Conservation (phyloP, 352 stramenopile genomes). For the Thraustochytrium sp. region DNA sequence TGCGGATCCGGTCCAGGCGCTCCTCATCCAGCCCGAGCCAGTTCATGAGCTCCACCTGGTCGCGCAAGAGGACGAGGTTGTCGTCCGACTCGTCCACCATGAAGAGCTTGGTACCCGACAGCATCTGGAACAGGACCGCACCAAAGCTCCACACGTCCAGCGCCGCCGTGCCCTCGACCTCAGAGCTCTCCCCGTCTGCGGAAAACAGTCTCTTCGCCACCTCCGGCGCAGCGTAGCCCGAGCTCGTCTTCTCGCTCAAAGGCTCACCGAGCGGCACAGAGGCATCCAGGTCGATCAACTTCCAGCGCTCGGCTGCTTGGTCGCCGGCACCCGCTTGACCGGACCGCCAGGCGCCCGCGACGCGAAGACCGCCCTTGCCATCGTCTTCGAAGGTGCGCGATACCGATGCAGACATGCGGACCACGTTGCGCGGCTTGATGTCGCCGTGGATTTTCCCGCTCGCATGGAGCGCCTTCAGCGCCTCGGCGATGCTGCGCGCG, state of each 20-base stretch:
- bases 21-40: slow-evolving; percentile 17
- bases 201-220: neutral
- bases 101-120: slow-evolving; percentile 13
- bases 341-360: neutral
- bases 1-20: neutral
- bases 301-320: neutral
- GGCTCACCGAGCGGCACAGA: neutral
- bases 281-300: slow-evolving; percentile 30
- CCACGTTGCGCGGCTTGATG: slow-evolving; percentile 34
- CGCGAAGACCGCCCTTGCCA: neutral
- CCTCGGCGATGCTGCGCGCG: neutral
- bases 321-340: neutral
- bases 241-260: neutral
- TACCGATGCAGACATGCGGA: neutral
- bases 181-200: neutral
- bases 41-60: slow-evolving; percentile 29
- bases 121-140: slow-evolving; percentile 12
- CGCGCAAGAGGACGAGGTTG: neutral
- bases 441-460: neutral
- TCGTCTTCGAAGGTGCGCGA: neutral
- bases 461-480: neutral
- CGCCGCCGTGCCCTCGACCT: neutral
- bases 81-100: neutral
- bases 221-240: slow-evolving; percentile 3
- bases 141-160: slow-evolving; percentile 38